phyloP scores from a whole-genome alignment of 108 stramenopile genomes.

The Stephanodiscus triporus region DNA sequence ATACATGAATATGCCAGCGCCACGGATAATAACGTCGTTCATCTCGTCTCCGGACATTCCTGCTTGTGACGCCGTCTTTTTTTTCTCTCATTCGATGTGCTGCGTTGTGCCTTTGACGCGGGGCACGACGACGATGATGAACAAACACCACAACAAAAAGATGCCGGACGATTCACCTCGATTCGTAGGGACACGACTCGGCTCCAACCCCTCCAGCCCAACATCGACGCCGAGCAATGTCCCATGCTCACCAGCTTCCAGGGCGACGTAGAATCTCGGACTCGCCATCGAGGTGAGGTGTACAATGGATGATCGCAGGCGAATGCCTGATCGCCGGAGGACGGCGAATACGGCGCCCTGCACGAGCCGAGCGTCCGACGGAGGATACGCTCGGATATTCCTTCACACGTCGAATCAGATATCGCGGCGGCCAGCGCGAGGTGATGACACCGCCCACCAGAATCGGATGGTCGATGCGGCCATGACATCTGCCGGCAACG shows the following conservation, averaged over 20 bases:
- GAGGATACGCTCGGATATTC: constrained; percentile 91
- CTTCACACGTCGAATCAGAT: constrained; percentile 99
- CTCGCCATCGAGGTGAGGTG: constrained; percentile 93
- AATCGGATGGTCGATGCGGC: constrained; percentile 96
- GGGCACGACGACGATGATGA: not conserved
- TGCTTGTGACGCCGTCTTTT: no score
- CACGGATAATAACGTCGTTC: no score
- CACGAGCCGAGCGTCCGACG: constrained; percentile 56
- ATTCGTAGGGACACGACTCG: constrained; percentile 87
- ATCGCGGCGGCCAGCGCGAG: constrained; percentile 96
- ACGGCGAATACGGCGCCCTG: constrained; percentile 85
- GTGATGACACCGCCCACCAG: constrained; percentile 92
- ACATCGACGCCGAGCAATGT: constrained; percentile 75
- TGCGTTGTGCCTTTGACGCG: no score
- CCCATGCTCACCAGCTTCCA: constrained; percentile 91
- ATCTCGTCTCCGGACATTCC: no score
- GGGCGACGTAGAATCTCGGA: constrained; percentile 95
- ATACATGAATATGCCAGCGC: not conserved
- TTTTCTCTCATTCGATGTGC: constrained; percentile 1
- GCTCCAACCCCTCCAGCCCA: constrained; percentile 42
- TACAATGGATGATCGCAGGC: constrained; percentile 94
- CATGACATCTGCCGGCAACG: constrained; percentile 98
- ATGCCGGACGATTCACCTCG: constrained; percentile 56
- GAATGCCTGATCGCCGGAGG: constrained; percentile 84
- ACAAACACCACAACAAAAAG: not conserved